These are phyloP conservation scores for Ambrosiella beaveri DNA, from an alignment of 2,329 filamentous ascomycete species.

Conservation along the genomic window DNA sequence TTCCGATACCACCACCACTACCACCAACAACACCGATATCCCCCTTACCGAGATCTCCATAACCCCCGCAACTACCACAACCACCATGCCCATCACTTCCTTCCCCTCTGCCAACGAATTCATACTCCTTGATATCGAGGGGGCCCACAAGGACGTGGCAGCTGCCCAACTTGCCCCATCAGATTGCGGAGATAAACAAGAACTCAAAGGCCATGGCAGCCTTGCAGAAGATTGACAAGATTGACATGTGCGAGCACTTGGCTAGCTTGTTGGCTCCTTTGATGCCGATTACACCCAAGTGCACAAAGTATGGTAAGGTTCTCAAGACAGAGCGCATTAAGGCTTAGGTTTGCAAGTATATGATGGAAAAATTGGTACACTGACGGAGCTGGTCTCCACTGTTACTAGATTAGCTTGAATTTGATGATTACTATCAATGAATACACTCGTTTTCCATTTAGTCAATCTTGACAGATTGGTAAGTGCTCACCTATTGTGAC, in stretches of 20 bases:
- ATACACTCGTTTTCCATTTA: not conserved
- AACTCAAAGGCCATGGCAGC: not conserved
- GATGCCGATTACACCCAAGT: not conserved
- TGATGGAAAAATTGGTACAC: not conserved
- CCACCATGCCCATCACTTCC: not conserved
- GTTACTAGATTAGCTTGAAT: not conserved
- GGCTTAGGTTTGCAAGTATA: not conserved
- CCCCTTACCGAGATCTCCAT: not conserved
- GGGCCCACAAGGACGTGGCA: not conserved
- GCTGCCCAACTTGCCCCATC: slow-evolving; percentile 7
- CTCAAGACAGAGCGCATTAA: not conserved
- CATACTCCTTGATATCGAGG: not conserved
- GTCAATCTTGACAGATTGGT: not conserved
- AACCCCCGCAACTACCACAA: not conserved
- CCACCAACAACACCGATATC: not conserved
- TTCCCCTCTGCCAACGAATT: slow-evolving; percentile 3
- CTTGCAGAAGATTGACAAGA: not conserved
- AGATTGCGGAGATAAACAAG: not conserved
- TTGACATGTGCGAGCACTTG: slow-evolving; percentile 1
- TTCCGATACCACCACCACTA: not conserved
- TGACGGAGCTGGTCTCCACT: not conserved
- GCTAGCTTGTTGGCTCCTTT: not conserved
- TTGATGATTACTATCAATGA: not conserved
- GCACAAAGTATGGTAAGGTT: not conserved
- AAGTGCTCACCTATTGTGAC: not conserved